Conservation (phyloP, 1,139 yeast species). For the Scheffersomyces insectosa region DNA sequence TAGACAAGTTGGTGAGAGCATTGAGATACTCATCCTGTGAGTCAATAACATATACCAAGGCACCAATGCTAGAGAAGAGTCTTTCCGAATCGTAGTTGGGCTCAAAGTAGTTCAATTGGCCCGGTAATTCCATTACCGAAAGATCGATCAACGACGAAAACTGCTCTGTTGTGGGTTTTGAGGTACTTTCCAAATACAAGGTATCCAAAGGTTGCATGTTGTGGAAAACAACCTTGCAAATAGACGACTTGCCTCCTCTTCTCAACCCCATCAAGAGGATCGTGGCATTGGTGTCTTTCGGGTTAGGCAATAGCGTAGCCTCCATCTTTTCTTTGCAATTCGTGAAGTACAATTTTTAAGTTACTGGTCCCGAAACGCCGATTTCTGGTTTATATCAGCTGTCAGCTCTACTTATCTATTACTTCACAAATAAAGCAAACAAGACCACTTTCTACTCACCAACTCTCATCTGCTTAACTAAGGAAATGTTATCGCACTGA, state of each 20-base stretch:
- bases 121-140: conserved; percentile 95
- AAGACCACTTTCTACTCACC: too few species aligned
- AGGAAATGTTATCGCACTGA: too few species aligned
- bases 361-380: too few species aligned
- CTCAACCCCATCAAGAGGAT: conserved; percentile 85
- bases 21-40: conserved; percentile 92
- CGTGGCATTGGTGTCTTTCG: conserved; percentile 62
- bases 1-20: conserved; percentile 84
- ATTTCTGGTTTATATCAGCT: too few species aligned
- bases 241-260: conserved; percentile 81
- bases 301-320: conserved; percentile 29
- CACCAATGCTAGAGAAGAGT: conserved; percentile 83
- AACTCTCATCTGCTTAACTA: too few species aligned
- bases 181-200: conserved; percentile 82
- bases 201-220: conserved; percentile 97
- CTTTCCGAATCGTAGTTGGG: conserved; percentile 79
- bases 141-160: conserved; percentile 79
- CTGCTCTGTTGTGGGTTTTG: conserved; percentile 82
- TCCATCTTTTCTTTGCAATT: conserved; percentile 24
- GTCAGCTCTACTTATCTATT: too few species aligned
- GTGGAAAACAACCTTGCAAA: conserved; percentile 92
- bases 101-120: conserved; percentile 87
- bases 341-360: too few species aligned
- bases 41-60: conserved; percentile 91
- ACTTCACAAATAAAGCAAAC: too few species aligned